These are phyloP conservation scores for Dioscorea zingiberensis DNA, from an alignment of 106 monocot species.

Conservation along the genomic window DNA sequence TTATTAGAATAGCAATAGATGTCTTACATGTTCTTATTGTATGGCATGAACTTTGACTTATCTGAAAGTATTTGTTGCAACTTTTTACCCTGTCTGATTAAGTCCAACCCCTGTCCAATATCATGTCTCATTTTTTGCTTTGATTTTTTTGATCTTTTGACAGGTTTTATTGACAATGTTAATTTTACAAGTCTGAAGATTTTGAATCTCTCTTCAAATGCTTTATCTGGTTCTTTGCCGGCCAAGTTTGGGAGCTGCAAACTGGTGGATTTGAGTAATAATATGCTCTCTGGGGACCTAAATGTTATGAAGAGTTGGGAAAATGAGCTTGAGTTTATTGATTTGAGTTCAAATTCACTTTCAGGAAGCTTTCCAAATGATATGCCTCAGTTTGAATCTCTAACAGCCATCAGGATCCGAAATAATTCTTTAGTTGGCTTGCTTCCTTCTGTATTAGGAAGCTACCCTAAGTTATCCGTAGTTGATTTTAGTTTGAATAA, in stretches of 20 bases:
- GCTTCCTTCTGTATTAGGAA: constrained; percentile 63
- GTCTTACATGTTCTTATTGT: too few relatives aligned
- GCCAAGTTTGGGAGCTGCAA: constrained; percentile 35
- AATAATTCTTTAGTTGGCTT: constrained; percentile 66
- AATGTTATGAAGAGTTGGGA: constrained; percentile 59
- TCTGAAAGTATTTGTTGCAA: too few relatives aligned
- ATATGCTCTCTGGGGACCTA: constrained; percentile 53
- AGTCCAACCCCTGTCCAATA: too few relatives aligned
- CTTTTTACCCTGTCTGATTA: too few relatives aligned
- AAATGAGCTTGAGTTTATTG: constrained; percentile 45
- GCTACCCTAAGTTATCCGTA: constrained; percentile 35
- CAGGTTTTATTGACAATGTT: constrained; percentile 54
- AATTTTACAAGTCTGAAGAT: constrained; percentile 64
- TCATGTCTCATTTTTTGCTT: too few relatives aligned
- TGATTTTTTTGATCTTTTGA: constrained; percentile 5
- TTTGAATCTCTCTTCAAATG: constrained; percentile 85
- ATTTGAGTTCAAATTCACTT: constrained; percentile 74
- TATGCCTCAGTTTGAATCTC: constrained; percentile 30
- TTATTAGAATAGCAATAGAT: too few relatives aligned
- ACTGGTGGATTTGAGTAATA: constrained; percentile 65
- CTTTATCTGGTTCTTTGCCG: constrained; percentile 62
- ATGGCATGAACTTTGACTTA: too few relatives aligned
- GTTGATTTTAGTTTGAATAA: constrained; percentile 65
- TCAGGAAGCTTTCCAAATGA: constrained; percentile 51
- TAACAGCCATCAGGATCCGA: constrained; percentile 49